Evolutionary conservation across 768 basidiomycete species (phyloP).

Genomic region (Paxillus ammoniavirescens): DNA sequence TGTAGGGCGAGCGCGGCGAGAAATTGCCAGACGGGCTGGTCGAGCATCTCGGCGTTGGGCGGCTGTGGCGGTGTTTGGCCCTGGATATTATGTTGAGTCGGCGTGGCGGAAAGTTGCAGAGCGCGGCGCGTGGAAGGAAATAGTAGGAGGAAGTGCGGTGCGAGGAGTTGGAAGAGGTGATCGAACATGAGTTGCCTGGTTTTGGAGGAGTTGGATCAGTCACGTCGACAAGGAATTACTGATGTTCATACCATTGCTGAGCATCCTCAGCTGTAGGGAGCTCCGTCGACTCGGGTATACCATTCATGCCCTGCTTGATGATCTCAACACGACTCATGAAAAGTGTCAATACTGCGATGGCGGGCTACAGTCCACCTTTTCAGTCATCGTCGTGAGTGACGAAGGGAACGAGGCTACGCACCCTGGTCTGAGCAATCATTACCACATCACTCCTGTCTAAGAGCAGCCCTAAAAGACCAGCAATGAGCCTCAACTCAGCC

Average conservation of each 20-base stretch:
- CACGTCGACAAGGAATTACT: background rate
- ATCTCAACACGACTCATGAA: constrained; percentile 92
- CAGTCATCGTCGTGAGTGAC: background rate
- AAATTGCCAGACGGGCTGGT: constrained; percentile 95
- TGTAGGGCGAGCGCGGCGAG: constrained; percentile 86
- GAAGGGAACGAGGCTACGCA: constrained; percentile 36
- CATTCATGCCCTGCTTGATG: constrained; percentile 70
- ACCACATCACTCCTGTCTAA: constrained; percentile 77
- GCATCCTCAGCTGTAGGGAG: constrained; percentile 69
- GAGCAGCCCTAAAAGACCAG: constrained; percentile 81
- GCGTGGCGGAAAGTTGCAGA: constrained; percentile 36
- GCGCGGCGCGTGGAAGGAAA: constrained; percentile 88
- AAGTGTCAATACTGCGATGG: constrained; percentile 85
- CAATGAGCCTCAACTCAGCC: constrained; percentile 77
- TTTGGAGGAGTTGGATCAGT: constrained; percentile 11
- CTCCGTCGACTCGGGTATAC: constrained; percentile 52
- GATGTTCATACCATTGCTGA: constrained; percentile 67
- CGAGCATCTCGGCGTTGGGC: constrained; percentile 54
- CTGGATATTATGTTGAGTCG: constrained; percentile 34
- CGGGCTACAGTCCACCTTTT: constrained; percentile 57
- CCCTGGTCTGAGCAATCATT: constrained; percentile 75
- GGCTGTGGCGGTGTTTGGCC: constrained; percentile 69
- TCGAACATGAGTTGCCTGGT: constrained; percentile 85
- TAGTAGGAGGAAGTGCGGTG: constrained; percentile 71
- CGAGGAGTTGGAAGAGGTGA: constrained; percentile 77